phyloP scores from a whole-genome alignment of 352 stramenopile genomes.

The Phytopythium aichiense region DNA sequence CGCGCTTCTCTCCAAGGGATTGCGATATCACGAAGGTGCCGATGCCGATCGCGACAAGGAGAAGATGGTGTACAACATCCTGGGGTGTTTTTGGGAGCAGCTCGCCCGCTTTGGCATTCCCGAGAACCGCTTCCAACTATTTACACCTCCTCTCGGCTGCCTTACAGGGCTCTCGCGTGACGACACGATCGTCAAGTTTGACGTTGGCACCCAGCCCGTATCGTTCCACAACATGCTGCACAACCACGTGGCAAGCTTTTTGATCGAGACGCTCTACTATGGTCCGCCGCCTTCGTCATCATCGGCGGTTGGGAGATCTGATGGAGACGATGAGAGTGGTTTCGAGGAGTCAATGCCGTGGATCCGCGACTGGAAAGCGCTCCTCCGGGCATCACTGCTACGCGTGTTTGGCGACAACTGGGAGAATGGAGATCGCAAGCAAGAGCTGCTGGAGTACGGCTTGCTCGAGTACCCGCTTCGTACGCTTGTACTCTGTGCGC shows the following conservation, averaged over 20 bases:
- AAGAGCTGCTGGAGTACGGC: constrained; percentile 59
- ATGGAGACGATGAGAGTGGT: neutral
- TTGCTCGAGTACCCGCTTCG: constrained; percentile 80
- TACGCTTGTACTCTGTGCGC: constrained; percentile 66
- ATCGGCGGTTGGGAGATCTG: neutral
- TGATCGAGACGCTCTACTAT: constrained; percentile 78
- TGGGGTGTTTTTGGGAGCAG: constrained; percentile 72
- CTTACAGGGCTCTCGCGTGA: constrained; percentile 35
- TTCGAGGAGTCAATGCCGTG: constrained; percentile 13
- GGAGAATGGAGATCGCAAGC: constrained; percentile 34
- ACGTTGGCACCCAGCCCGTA: constrained; percentile 66
- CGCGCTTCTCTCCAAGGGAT: constrained; percentile 52
- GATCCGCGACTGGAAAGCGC: constrained; percentile 43
- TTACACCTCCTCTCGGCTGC: constrained; percentile 57
- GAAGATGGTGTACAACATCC: constrained; percentile 65
- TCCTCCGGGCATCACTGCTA: constrained; percentile 39
- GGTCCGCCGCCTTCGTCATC: constrained; percentile 17
- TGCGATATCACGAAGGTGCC: constrained; percentile 50
- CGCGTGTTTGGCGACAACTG: constrained; percentile 17
- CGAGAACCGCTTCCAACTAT: constrained; percentile 41
- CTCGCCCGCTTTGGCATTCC: constrained; percentile 43
- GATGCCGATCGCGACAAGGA: constrained; percentile 34
- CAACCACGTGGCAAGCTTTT: constrained; percentile 70
- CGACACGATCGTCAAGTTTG: constrained; percentile 72
- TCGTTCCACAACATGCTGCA: constrained; percentile 91